Base-by-base conservation (phyloP, 1,284 basidiomycete species). In the Cryptococcus hybrid region DNA sequence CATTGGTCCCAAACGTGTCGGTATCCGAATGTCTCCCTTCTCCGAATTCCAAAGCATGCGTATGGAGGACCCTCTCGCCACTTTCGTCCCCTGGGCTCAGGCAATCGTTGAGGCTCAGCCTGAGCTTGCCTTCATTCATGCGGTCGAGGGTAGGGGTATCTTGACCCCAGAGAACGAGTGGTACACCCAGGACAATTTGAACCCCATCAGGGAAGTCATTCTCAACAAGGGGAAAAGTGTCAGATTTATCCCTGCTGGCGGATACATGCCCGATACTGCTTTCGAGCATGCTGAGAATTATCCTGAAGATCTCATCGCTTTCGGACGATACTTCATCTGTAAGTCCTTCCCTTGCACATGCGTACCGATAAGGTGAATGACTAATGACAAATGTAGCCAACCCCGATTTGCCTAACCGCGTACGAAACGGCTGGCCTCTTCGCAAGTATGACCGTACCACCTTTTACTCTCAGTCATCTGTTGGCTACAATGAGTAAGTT, bases 61-160 rank as follows among this genome's bases (percentile, higher is more conserved):
- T 45, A 50, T 47, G 40, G 18, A 45, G 18, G 53, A 60, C 4
- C 44, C 59, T 2, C 47, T 58, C 6, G 52, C 46, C 8, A 56
- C 57, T 18, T 68, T 56, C 46, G 54, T 66, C n/a, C 53, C 60
- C 13, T 58, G 54, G 53, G 55, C 65, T 45, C 47, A 63, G 24
- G 54, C 63, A 34, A 63, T 77, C 51, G 58, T 80, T 47, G 72
- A 79, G 40, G 64, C 71, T 2, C 79, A 78, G 65, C 82, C 84
- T 15, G 65, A 79, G 7, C 72, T 86, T 7, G 84, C 84, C 1
- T 87, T 85, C 65, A 57, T 86, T 13, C 86, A 88, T 66, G 73
- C 82, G 43, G 72, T 84, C 35, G 85, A 86, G 64, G 76, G 82
- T 1, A 74, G 80, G 36, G 64, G 58, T 5, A 52, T 45, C 47